Evolutionary conservation across 164 flowering plant genomes (phyloP).

Genomic region (Protea cynaroides): DNA sequence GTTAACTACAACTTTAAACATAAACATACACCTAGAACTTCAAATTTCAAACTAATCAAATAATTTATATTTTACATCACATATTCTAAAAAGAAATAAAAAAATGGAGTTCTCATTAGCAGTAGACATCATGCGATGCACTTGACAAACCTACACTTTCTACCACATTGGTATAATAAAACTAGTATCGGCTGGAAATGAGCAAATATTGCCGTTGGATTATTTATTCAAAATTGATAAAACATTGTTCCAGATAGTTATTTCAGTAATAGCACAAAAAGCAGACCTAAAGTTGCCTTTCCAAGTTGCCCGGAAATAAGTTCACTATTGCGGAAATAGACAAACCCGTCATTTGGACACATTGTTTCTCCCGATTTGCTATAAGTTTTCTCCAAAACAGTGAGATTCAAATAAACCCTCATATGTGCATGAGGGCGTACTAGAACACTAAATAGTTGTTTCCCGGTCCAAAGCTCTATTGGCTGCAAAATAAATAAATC

Average conservation of each 20-base stretch:
- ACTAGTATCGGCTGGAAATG: no score
- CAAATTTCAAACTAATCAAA: no score
- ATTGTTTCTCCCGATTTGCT: slow-evolving; percentile 46
- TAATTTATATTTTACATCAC: no score
- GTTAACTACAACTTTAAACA: no score
- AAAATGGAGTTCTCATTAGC: background rate
- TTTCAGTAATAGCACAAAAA: background rate
- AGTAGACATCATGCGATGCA: background rate
- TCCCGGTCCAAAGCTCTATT: slow-evolving; percentile 94
- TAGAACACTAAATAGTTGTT: slow-evolving; percentile 78
- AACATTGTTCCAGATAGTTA: background rate
- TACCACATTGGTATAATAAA: no score
- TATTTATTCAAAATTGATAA: background rate
- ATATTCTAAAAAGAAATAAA: no score
- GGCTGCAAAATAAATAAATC: slow-evolving; percentile 52
- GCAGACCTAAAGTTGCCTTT: slow-evolving; percentile 89
- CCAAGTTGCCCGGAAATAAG: slow-evolving; percentile 91
- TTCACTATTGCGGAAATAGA: slow-evolving; percentile 88
- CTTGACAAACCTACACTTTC: background rate
- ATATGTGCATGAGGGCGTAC: slow-evolving; percentile 70
- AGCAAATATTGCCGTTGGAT: background rate
- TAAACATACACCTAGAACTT: no score
- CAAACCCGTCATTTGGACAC: slow-evolving; percentile 96
- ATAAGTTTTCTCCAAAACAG: slow-evolving; percentile 63
- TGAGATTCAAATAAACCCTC: slow-evolving; percentile 78